These are phyloP conservation scores for Gossypium laxum DNA, from an alignment of 441 rosid species.

Conservation along the genomic window DNA sequence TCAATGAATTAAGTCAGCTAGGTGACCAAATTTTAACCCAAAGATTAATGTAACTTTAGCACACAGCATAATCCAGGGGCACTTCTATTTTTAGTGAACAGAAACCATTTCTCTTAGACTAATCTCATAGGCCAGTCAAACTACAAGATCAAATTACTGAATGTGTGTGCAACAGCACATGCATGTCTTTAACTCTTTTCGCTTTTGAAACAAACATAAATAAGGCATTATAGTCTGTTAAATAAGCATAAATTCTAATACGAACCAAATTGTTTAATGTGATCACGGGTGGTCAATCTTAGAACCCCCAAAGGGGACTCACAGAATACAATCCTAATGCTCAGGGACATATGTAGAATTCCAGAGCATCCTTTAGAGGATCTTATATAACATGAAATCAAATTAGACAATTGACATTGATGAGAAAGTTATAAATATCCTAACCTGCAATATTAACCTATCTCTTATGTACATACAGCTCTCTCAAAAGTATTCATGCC, in stretches of 20 bases:
- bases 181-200: neutral
- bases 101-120: neutral
- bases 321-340: neutral
- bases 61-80: neutral
- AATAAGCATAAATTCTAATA: neutral
- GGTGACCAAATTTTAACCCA: neutral
- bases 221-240: neutral
- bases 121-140: neutral
- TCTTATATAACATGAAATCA: neutral
- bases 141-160: neutral
- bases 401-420: neutral
- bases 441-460: neutral
- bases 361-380: neutral
- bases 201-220: neutral
- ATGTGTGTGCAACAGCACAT: neutral
- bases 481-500: neutral
- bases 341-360: neutral
- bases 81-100: neutral
- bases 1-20: neutral
- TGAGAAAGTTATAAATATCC: conserved; percentile 1
- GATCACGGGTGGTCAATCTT: neutral
- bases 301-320: neutral
- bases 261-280: neutral
- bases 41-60: neutral
- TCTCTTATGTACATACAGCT: neutral